These are phyloP conservation scores for Aureobasidium sp. DNA, from an alignment of 2,329 filamentous ascomycete genomes.

Conservation along the genomic window DNA sequence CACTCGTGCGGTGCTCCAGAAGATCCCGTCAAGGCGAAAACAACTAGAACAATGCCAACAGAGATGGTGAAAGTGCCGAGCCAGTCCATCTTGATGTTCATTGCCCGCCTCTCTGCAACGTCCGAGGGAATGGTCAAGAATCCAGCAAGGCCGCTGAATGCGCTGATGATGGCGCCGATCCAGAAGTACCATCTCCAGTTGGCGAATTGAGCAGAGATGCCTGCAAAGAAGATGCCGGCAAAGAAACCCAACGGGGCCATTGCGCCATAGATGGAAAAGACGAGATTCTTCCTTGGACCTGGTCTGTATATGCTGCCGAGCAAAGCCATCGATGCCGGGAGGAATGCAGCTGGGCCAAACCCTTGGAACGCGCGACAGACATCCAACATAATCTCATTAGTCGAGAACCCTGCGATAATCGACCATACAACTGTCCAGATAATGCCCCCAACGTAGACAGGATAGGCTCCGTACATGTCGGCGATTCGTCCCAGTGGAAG, in stretches of 20 bases:
- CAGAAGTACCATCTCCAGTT: slow-evolving; percentile 62
- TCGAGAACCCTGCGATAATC: slow-evolving; percentile 25
- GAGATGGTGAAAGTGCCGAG: slow-evolving; percentile 52
- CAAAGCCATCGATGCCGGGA: slow-evolving; percentile 26
- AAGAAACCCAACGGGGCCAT: slow-evolving; percentile 49
- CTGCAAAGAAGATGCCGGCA: slow-evolving; percentile 56
- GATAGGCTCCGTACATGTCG: slow-evolving; percentile 55
- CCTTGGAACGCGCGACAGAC: slow-evolving; percentile 29
- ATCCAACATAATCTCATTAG: slow-evolving; percentile 28
- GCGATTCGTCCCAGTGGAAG: slow-evolving; percentile 37
- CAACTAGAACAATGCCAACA: slow-evolving; percentile 57
- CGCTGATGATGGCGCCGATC: slow-evolving; percentile 48
- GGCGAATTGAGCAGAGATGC: slow-evolving; percentile 45
- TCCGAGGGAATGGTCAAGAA: slow-evolving; percentile 45
- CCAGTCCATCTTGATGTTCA: slow-evolving; percentile 58
- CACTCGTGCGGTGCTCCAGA: slow-evolving; percentile 60
- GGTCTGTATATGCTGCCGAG: slow-evolving; percentile 28
- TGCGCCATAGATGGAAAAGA: slow-evolving; percentile 38
- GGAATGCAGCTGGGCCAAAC: slow-evolving; percentile 28
- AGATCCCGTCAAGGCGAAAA: slow-evolving; percentile 67
- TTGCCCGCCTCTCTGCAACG: slow-evolving; percentile 25
- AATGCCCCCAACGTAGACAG: slow-evolving; percentile 51
- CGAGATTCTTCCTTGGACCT: slow-evolving; percentile 28
- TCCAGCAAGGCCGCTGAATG: slow-evolving; percentile 37
- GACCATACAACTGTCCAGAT: slow-evolving; percentile 33